Conservation (phyloP, 371 early-diverging fungal genomes). For the Zopfochytrium polystomum region DNA sequence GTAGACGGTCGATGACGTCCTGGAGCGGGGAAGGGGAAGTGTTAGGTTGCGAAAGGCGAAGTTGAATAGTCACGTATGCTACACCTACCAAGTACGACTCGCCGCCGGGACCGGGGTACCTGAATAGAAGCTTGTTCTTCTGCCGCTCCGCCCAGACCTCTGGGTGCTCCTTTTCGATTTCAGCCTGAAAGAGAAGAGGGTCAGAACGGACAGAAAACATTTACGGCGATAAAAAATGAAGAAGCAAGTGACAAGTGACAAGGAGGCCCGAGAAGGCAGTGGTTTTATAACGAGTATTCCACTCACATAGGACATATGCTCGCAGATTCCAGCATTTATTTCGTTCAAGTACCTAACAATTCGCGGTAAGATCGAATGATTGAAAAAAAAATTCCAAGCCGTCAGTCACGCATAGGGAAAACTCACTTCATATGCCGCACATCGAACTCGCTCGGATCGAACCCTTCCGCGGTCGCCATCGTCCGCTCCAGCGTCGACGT, state of each 20-base stretch:
- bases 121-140: slow-evolving; percentile 70
- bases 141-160: slow-evolving; percentile 63
- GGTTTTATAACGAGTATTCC: too few species aligned
- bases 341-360: slow-evolving; percentile 67
- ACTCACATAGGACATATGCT: slow-evolving; percentile 48
- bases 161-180: slow-evolving; percentile 67
- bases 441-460: slow-evolving; percentile 70
- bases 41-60: slow-evolving; percentile 11
- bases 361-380: too few species aligned
- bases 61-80: neutral
- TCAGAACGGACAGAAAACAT: neutral
- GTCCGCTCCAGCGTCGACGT: slow-evolving; percentile 73
- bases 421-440: slow-evolving; percentile 58
- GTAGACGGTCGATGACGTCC: slow-evolving; percentile 81
- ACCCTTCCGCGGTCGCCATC: slow-evolving; percentile 64
- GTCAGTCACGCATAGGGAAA: neutral
- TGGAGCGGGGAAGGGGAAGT: neutral
- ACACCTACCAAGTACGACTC: slow-evolving; percentile 63
- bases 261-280: too few species aligned
- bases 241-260: too few species aligned
- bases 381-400: slow-evolving; percentile 2
- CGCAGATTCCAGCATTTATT: slow-evolving; percentile 75
- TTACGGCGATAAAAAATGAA: neutral
- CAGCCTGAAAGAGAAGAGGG: slow-evolving; percentile 19
- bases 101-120: slow-evolving; percentile 84